phyloP scores from a whole-genome alignment of 1,284 basidiomycete genomes.

The Jaminaea rosea region DNA sequence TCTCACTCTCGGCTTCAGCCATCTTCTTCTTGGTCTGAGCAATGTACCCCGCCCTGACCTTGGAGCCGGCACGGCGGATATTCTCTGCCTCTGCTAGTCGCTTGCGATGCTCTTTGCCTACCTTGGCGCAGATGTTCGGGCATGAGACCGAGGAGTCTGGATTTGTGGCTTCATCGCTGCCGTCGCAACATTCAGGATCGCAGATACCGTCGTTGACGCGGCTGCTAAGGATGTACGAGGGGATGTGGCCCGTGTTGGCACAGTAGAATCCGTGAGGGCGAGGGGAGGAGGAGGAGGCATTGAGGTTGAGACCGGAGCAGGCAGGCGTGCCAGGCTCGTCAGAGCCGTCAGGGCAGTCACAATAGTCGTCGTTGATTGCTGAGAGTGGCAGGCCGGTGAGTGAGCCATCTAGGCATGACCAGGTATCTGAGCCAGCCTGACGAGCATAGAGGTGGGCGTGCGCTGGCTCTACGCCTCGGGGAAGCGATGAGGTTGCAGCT shows the following conservation, averaged over 20 bases:
- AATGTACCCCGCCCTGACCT: constrained; percentile 82
- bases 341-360: constrained; percentile 83
- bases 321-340: constrained; percentile 66
- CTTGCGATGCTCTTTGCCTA: constrained; percentile 63
- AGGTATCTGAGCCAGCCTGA: no score
- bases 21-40: constrained; percentile 58
- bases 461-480: no score
- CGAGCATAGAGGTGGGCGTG: no score
- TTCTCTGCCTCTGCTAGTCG: constrained; percentile 64
- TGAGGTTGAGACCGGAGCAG: neutral
- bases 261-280: constrained; percentile 81
- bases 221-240: constrained; percentile 65
- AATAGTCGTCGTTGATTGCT: constrained; percentile 86
- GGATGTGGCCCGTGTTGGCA: constrained; percentile 76
- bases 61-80: constrained; percentile 72
- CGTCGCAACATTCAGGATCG: constrained; percentile 90
- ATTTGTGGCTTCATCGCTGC: constrained; percentile 86
- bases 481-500: no score
- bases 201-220: constrained; percentile 92
- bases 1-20: constrained; percentile 49
- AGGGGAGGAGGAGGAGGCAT: neutral
- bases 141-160: constrained; percentile 56
- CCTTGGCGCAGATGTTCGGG: constrained; percentile 65
- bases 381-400: no score
- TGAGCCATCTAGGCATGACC: no score